Evolutionary conservation across 176 grass and related monocot genomes (phyloP).

Genomic region (Dactylis glomerata): DNA sequence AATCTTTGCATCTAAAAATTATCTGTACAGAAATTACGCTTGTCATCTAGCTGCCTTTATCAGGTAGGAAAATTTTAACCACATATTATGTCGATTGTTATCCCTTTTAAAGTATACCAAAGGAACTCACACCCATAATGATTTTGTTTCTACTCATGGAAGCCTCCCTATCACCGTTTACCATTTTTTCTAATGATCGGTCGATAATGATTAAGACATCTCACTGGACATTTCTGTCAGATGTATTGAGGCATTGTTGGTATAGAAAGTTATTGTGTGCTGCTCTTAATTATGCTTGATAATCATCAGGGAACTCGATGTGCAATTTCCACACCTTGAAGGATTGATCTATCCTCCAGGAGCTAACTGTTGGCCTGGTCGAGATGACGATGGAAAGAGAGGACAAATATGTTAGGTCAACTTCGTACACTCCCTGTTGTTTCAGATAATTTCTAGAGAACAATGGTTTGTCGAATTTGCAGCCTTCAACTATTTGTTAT

Average conservation of each 20-base stretch:
- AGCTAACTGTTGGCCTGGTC: not conserved
- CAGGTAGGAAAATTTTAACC: not conserved
- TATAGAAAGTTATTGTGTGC: not conserved
- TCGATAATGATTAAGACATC: not conserved
- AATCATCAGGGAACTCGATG: not conserved
- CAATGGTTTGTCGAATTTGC: not conserved
- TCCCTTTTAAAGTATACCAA: not conserved
- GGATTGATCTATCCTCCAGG: not conserved
- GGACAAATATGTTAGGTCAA: constrained; percentile 52
- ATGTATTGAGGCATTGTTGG: not conserved
- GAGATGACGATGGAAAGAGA: constrained; percentile 33
- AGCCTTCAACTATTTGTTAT: not conserved
- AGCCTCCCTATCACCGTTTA: not conserved
- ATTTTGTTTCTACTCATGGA: not conserved
- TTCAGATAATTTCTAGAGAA: constrained; percentile 15
- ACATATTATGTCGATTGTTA: not conserved
- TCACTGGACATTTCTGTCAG: not conserved
- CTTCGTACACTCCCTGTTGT: not conserved
- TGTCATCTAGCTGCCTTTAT: not conserved
- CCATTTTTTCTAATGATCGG: not conserved
- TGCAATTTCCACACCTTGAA: not conserved
- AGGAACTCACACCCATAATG: not conserved
- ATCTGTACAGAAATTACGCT: no score
- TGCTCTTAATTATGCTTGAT: constrained; percentile 6
- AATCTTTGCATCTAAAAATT: not conserved